These are phyloP conservation scores for Trametes pubescens DNA, from an alignment of 1,284 basidiomycete species.

Conservation along the genomic window DNA sequence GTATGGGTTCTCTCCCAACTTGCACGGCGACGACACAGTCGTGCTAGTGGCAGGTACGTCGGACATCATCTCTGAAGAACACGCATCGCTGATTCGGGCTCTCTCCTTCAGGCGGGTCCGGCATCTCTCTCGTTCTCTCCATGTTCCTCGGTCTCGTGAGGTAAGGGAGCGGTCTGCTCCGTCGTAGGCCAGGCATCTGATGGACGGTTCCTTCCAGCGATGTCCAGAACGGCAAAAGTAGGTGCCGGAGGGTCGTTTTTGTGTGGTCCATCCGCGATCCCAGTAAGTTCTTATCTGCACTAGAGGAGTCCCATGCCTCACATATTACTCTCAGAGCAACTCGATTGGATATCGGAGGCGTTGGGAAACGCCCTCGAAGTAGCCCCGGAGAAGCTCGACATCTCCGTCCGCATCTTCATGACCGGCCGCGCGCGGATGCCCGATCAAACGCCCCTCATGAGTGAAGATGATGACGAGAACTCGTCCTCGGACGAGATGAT, in stretches of 20 bases:
- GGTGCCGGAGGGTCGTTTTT: slow-evolving; percentile 48
- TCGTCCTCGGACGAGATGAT: neutral
- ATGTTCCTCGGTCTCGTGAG: slow-evolving; percentile 51
- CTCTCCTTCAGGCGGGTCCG: slow-evolving; percentile 52
- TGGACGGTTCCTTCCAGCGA: slow-evolving; percentile 25
- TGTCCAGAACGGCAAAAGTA: slow-evolving; percentile 38
- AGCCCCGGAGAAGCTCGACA: slow-evolving; percentile 40
- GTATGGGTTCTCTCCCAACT: slow-evolving; percentile 55
- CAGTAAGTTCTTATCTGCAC: slow-evolving; percentile 40
- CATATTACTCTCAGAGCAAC: slow-evolving; percentile 41
- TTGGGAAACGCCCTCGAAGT: slow-evolving; percentile 43
- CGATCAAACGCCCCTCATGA: slow-evolving; percentile 1
- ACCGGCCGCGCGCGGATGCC: slow-evolving; percentile 37
- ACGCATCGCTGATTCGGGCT: neutral
- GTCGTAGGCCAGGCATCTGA: neutral
- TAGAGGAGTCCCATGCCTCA: neutral
- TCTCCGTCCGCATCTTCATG: slow-evolving; percentile 49
- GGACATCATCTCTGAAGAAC: neutral
- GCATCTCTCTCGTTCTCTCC: slow-evolving; percentile 57
- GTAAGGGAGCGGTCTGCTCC: slow-evolving; percentile 38
- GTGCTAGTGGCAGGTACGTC: slow-evolving; percentile 57
- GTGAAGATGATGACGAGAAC: slow-evolving; percentile 18
- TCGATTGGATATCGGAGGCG: slow-evolving; percentile 48
- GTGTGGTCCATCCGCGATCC: slow-evolving; percentile 53
- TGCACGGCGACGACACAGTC: slow-evolving; percentile 51